Percentiles rank a stretch among this genome's conserved stretches.
Conservation (phyloP, 768 basidiomycete species). For the Hericium erinaceus region DNA sequence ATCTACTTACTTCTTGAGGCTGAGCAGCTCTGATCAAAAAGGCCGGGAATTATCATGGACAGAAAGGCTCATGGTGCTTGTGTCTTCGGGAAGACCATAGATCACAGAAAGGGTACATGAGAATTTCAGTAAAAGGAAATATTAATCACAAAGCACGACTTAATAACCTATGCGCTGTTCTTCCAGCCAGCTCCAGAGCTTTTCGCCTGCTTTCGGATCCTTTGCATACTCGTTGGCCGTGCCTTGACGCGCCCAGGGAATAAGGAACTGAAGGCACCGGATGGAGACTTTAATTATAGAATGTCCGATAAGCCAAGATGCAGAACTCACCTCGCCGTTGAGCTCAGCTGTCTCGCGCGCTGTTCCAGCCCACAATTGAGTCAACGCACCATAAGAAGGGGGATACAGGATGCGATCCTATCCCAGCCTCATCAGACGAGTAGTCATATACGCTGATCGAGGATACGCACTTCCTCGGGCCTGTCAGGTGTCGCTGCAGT, state of each 20-base stretch:
- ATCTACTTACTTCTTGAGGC: too few relatives aligned
- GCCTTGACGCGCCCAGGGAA: constrained; percentile 6
- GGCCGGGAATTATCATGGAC: too few relatives aligned
- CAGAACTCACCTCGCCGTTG: constrained; percentile 22
- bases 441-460: too few relatives aligned
- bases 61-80: too few relatives aligned
- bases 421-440: neutral
- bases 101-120: too few relatives aligned
- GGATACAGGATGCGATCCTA: neutral
- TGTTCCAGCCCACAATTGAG: constrained; percentile 34
- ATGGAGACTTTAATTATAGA: neutral
- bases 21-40: too few relatives aligned
- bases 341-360: constrained; percentile 26
- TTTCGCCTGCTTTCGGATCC: constrained; percentile 6
- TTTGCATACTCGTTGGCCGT: constrained; percentile 2
- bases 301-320: neutral
- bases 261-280: constrained; percentile 4
- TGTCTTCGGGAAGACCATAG: too few relatives aligned
- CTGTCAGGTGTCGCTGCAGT: neutral
- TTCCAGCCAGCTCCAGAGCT: constrained; percentile 19
- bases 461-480: neutral
- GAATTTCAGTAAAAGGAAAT: too few relatives aligned
- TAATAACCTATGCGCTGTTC: constrained; percentile 11
- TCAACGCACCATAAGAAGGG: constrained; percentile 26
- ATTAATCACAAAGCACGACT: neutral